Base-by-base conservation (phyloP, 106 monocot genomes). In the Acanthochlamys bracteata region DNA sequence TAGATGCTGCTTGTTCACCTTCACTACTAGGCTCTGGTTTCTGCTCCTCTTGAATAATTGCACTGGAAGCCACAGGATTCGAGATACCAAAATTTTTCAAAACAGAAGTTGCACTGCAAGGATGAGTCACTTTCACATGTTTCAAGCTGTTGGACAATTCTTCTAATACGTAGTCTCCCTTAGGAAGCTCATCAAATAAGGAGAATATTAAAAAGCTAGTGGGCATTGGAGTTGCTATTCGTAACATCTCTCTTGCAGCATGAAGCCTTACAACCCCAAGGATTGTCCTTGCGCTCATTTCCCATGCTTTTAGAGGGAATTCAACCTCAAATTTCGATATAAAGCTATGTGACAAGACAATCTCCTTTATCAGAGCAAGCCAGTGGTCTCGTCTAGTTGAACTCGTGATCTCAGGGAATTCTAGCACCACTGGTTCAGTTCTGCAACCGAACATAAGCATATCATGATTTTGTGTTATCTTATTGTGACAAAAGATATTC, bases 381-480 rank as follows among this genome's bases (percentile, higher is more conserved):
- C 90, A 90, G 51, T 76, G 84, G 60, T 84, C 90, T 25, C 90
- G 90, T 42, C 95, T 78, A 17, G 84, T 95, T 4, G 95, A 95
- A 56, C 90, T 83, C 7, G 90, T 85, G 75, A 90, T 68, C 67
- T 95, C 95, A n/a, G 95, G 95, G 57, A 95, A 95, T 87, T 95
- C 95, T 21, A 95, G 20, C 40, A 87, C 71, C 52, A 95, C 24
- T 14, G 77, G 78, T 56, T 95, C 90, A 25, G 75, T 26, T 52
- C 95, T 90, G 86, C 55, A 67, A 21, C 4, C 47, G 39, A 19
- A 62, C 40, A 41, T 33, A 33, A 33, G 33, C 33, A 33, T 6
- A 3, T 33, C 33, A 1, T 33, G 33, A 33, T 33, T 33, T 33
- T 33, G 33, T 33, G 6, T 33, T 33, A 1, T 33, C 1, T 33